phyloP scores from a whole-genome alignment of 495 filamentous ascomycete species.

The Tuber aestivum region DNA sequence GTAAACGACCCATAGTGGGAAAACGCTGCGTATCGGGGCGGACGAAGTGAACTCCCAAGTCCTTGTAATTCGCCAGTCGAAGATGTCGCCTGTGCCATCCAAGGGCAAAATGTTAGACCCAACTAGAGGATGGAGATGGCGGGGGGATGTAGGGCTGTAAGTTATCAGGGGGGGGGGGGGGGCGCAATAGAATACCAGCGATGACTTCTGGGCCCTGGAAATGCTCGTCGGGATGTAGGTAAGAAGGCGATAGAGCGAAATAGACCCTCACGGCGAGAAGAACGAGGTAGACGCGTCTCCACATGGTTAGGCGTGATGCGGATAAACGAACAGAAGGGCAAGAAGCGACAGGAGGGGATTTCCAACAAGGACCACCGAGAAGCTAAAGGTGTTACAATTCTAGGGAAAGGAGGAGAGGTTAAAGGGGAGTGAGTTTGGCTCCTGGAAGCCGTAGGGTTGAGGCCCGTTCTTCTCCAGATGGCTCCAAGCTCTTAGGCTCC shows the following conservation, averaged over 20 bases:
- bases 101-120: neutral
- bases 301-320: constrained; percentile 55
- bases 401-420: neutral
- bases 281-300: constrained; percentile 81
- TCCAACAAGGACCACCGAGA: constrained; percentile 14
- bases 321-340: constrained; percentile 17
- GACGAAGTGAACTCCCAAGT: constrained; percentile 94
- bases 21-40: constrained; percentile 83
- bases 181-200: constrained; percentile 62
- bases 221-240: constrained; percentile 96
- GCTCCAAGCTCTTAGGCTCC: neutral
- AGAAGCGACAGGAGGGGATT: constrained; percentile 33
- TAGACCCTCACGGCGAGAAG: constrained; percentile 82
- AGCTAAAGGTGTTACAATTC: neutral
- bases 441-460: neutral
- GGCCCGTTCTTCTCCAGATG: neutral
- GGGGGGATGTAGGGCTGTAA: neutral
- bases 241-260: constrained; percentile 89
- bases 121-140: neutral
- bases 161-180: neutral
- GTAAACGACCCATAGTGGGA: constrained; percentile 92
- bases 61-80: constrained; percentile 72
- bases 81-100: constrained; percentile 66
- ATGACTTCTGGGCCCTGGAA: constrained; percentile 98
- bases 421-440: neutral